A percentile compares a stretch with the other conserved stretches of the same genome.
phyloP scores from a whole-genome alignment of 2,329 filamentous ascomycete genomes.

The Fusarium tjaetaba region DNA sequence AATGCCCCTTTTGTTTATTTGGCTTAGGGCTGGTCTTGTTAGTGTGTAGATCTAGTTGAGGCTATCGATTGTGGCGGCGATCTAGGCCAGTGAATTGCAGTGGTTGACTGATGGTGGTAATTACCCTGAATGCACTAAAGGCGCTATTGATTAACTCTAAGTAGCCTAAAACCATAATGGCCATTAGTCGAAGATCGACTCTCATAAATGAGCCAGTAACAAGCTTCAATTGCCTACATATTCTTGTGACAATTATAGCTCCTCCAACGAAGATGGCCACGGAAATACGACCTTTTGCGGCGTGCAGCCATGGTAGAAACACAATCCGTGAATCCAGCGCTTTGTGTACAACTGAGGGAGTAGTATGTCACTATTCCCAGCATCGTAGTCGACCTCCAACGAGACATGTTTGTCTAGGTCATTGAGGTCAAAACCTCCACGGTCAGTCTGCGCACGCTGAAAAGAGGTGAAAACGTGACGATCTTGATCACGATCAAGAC shows the following conservation, averaged over 20 bases:
- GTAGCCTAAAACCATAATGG: neutral
- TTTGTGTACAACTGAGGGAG: neutral
- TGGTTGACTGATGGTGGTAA: neutral
- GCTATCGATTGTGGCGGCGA: neutral
- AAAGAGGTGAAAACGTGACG: neutral
- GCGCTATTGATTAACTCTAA: neutral
- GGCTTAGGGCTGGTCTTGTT: neutral
- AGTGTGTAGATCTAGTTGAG: neutral
- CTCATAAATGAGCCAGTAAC: too few relatives aligned
- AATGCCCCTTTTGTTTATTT: neutral
- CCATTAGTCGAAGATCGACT: too few relatives aligned
- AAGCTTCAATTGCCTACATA: too few relatives aligned
- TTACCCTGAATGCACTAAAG: neutral
- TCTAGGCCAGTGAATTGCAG: accelerated
- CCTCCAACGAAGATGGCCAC: accelerated
- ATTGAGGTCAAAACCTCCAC: neutral
- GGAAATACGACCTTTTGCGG: neutral
- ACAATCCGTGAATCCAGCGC: neutral
- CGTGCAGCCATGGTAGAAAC: neutral
- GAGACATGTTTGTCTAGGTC: neutral
- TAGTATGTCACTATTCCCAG: accelerated
- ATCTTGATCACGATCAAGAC: neutral
- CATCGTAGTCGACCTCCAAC: neutral
- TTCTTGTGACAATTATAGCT: neutral
- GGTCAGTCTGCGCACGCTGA: neutral